phyloP scores from a whole-genome alignment of 2,329 filamentous ascomycete genomes.

The Pseudogymnoascus sp. region DNA sequence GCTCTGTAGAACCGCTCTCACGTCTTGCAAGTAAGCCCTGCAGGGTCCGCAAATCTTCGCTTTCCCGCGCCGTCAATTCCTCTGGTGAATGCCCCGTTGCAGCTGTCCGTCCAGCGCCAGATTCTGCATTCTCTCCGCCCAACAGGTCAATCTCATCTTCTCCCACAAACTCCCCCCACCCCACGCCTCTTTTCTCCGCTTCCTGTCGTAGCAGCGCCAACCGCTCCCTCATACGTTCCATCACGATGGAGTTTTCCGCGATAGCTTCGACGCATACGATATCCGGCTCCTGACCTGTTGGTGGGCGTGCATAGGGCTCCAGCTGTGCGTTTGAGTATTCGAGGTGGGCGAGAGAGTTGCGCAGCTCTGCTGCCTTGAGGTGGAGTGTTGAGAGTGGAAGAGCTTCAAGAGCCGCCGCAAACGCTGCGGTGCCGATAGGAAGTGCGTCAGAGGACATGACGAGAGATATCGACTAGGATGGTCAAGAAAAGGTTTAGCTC shows the following conservation, averaged over 20 bases:
- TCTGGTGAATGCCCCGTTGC: conserved; percentile 9
- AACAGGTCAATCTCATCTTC: conserved; percentile 33
- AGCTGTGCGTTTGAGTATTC: conserved; percentile 68
- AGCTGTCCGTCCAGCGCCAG: conserved; percentile 20
- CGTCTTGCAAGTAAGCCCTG: background rate
- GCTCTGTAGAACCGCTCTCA: conserved; percentile 10
- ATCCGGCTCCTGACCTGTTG: conserved; percentile 43
- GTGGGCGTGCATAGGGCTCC: conserved; percentile 52
- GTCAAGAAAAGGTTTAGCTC: background rate
- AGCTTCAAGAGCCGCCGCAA: conserved; percentile 58
- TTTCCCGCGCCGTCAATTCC: conserved; percentile 18
- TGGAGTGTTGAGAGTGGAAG: conserved; percentile 60
- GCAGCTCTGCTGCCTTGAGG: conserved; percentile 67
- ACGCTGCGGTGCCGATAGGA: conserved; percentile 55
- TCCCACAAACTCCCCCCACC: conserved; percentile 49
- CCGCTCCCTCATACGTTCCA: conserved; percentile 55
- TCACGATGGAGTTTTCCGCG: conserved; percentile 60
- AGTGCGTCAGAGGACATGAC: conserved; percentile 54
- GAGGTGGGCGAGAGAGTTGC: conserved; percentile 66
- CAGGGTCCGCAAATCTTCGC: conserved; percentile 10
- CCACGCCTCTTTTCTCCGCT: conserved; percentile 47
- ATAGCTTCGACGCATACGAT: conserved; percentile 68
- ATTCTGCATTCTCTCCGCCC: background rate
- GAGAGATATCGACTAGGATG: background rate
- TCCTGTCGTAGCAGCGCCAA: conserved; percentile 56